Percentiles rank a stretch among this genome's conserved stretches.
These are phyloP conservation scores for Trichothecium sympodiale DNA, from an alignment of 2,329 filamentous ascomycete genomes.

Conservation along the genomic window DNA sequence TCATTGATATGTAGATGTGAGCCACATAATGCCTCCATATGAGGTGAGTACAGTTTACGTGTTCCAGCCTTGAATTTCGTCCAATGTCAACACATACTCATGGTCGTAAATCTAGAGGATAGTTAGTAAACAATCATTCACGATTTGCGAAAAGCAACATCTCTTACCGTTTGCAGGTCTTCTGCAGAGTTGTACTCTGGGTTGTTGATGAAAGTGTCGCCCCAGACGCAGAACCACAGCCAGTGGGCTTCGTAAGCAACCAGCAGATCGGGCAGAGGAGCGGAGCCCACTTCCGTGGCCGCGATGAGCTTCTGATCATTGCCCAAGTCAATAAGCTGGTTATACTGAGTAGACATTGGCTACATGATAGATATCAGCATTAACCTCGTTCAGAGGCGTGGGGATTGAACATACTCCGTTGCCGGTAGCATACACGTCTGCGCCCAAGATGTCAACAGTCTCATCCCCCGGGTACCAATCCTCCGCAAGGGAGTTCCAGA, in stretches of 20 bases:
- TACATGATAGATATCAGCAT: constrained; percentile 5
- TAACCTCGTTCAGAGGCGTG: neutral
- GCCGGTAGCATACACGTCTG: constrained; percentile 32
- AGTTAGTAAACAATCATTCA: neutral
- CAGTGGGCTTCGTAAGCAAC: constrained; percentile 34
- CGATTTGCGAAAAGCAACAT: neutral
- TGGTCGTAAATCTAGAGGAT: constrained; percentile 15
- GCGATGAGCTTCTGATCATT: constrained; percentile 35
- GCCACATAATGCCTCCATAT: too few relatives aligned
- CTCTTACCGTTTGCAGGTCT: constrained; percentile 22
- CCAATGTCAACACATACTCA: constrained; percentile 21
- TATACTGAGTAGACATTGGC: constrained; percentile 31
- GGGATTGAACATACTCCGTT: constrained; percentile 23
- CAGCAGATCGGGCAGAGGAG: constrained; percentile 28
- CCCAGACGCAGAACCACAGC: constrained; percentile 36
- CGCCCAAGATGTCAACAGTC: constrained; percentile 32
- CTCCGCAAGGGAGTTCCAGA: constrained; percentile 33
- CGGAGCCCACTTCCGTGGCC: constrained; percentile 33
- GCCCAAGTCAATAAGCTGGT: constrained; percentile 28
- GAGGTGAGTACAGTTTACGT: too few relatives aligned
- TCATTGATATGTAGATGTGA: too few relatives aligned
- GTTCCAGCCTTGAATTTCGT: constrained; percentile 22
- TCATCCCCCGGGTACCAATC: constrained; percentile 36
- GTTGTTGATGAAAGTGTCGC: constrained; percentile 29
- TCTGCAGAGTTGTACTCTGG: constrained; percentile 27